Evolutionary conservation across 2,329 filamentous ascomycete species (phyloP).

Genomic region (Plenodomus lindquistii): DNA sequence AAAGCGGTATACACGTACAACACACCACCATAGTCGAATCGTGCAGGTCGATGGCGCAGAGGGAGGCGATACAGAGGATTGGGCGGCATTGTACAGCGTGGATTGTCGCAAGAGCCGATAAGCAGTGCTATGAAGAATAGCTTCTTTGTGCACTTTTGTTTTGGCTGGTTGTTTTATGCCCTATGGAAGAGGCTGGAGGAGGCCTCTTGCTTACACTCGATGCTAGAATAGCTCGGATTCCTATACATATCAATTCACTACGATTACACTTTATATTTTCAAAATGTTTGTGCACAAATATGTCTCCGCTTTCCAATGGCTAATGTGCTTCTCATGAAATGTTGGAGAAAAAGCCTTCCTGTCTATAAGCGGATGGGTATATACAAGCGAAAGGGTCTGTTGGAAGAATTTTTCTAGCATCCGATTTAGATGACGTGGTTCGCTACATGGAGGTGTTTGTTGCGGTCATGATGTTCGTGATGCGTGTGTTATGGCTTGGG

Average conservation of each 20-base stretch:
- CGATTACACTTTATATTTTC: neutral
- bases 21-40: neutral
- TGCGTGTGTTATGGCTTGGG: conserved; percentile 4
- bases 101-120: conserved; percentile 13
- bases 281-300: neutral
- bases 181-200: neutral
- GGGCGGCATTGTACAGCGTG: conserved; percentile 24
- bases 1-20: neutral
- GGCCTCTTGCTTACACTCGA: neutral
- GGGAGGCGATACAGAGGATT: conserved; percentile 8
- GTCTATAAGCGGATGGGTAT: neutral
- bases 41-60: conserved; percentile 7
- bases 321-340: neutral
- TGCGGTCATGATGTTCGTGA: conserved; percentile 32
- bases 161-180: conserved; percentile 3
- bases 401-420: conserved; percentile 23
- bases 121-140: conserved; percentile 9
- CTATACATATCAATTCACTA: conserved; percentile 2
- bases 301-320: conserved; percentile 2
- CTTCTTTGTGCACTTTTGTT: conserved; percentile 14
- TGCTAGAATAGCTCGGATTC: conserved; percentile 9
- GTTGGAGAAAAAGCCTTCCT: neutral
- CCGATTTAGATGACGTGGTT: conserved; percentile 32
- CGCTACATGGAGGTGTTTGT: conserved; percentile 13
- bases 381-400: neutral